Conservation (phyloP, 1,284 basidiomycete species). For the Flammula alnicola region DNA sequence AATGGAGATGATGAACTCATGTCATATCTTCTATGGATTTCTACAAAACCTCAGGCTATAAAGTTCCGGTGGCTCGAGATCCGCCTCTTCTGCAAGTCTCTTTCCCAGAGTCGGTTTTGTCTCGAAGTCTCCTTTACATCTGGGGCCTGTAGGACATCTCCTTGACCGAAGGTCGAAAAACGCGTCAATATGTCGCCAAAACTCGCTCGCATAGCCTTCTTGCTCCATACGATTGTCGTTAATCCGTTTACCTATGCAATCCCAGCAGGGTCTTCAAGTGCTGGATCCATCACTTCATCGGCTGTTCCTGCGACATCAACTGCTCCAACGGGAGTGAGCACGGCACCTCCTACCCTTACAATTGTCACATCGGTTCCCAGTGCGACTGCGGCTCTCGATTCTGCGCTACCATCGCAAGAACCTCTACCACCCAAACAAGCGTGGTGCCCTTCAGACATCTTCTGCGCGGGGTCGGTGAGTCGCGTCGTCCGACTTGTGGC, state of each 20-base stretch:
- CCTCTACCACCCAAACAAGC: conserved; percentile 73
- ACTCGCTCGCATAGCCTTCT: too few species aligned
- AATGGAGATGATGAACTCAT: conserved; percentile 10
- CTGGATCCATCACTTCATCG: conserved; percentile 3
- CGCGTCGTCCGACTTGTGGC: neutral
- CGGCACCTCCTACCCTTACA: conserved; percentile 39
- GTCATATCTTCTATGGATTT: neutral
- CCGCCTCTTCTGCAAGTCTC: neutral
- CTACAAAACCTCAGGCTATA: neutral
- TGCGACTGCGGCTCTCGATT: conserved; percentile 58
- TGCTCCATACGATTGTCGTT: too few species aligned
- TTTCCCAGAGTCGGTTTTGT: neutral
- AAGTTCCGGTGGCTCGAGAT: neutral
- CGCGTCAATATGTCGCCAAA: too few species aligned
- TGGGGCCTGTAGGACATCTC: too few species aligned
- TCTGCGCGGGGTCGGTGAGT: conserved; percentile 80
- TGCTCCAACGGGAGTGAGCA: conserved; percentile 20
- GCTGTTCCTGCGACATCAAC: conserved; percentile 13
- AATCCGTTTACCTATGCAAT: too few species aligned
- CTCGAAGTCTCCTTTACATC: neutral
- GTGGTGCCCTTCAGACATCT: conserved; percentile 83
- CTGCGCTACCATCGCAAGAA: conserved; percentile 69
- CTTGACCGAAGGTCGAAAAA: too few species aligned
- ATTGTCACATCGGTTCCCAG: conserved; percentile 70
- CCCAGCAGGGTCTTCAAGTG: conserved; percentile 29